Evolutionary conservation across 306 rosid species (phyloP).

Genomic region (Quercus ilex): DNA sequence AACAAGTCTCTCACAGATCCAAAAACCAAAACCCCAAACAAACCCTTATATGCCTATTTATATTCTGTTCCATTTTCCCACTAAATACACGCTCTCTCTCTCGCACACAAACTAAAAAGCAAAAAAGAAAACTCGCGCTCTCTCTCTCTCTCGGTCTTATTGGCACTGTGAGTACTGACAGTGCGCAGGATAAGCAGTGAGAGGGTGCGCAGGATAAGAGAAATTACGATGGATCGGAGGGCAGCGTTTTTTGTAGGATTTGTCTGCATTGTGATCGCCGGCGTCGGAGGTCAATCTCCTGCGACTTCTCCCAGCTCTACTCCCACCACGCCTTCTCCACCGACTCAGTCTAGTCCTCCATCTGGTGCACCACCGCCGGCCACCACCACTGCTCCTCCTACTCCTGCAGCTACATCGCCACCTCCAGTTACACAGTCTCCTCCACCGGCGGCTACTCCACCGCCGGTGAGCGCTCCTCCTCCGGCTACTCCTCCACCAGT

Average conservation of each 20-base stretch:
- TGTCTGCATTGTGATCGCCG: constrained; percentile 45
- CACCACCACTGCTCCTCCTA: neutral
- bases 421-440: constrained; percentile 12
- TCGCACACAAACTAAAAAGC: neutral
- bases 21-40: neutral
- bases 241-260: constrained; percentile 32
- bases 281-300: constrained; percentile 66
- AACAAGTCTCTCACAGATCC: neutral
- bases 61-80: neutral
- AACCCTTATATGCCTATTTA: constrained; percentile 27
- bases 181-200: constrained; percentile 20
- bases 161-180: neutral
- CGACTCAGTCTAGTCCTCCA: constrained; percentile 30
- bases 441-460: constrained; percentile 34
- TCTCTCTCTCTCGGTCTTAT: neutral
- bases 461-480: constrained; percentile 35
- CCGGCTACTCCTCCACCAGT: constrained; percentile 28
- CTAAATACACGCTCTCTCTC: neutral
- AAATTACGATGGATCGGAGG: constrained; percentile 26
- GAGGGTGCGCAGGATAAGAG: constrained; percentile 20
- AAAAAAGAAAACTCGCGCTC: neutral
- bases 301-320: constrained; percentile 51
- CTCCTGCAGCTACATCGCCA: constrained; percentile 10
- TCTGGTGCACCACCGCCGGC: constrained; percentile 22
- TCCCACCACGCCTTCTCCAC: constrained; percentile 21